Evolutionary conservation across 805 yeast species (phyloP).

Genomic region (Saccharomyces eubayanus): DNA sequence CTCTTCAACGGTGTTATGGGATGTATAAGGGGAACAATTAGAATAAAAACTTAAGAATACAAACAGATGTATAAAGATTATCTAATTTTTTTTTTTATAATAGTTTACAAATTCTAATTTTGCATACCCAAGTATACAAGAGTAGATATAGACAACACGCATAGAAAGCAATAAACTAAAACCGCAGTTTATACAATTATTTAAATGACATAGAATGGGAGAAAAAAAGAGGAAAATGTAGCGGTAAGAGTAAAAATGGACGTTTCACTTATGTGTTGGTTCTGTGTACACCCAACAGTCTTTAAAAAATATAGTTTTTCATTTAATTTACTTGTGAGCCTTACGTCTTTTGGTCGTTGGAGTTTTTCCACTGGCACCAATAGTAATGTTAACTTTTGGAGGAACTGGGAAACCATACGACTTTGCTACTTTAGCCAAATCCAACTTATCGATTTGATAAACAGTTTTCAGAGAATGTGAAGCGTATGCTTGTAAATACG

Average conservation of each 20-base stretch:
- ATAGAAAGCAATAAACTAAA: not conserved
- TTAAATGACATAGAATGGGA: not conserved
- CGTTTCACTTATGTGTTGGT: not conserved
- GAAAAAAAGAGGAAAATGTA: not conserved
- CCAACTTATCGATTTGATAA: constrained; percentile 90
- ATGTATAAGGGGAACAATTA: constrained; percentile 50
- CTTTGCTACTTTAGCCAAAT: constrained; percentile 87
- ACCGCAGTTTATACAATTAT: not conserved
- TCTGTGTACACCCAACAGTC: not conserved
- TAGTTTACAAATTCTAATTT: not conserved
- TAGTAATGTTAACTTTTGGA: constrained; percentile 92
- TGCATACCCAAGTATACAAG: not conserved
- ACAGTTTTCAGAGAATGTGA: constrained; percentile 94
- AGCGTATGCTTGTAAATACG: constrained; percentile 94
- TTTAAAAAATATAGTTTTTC: not conserved
- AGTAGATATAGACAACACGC: not conserved
- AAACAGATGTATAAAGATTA: not conserved
- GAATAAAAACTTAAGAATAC: constrained; percentile 3
- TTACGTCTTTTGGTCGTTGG: constrained; percentile 25
- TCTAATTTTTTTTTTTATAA: not conserved
- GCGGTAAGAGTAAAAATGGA: not conserved
- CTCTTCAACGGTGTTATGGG: constrained; percentile 82
- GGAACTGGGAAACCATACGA: constrained; percentile 93
- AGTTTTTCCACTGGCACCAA: constrained; percentile 83
- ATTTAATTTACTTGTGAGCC: constrained; percentile 4